These are phyloP conservation scores for Solanum aculeatissimum DNA, from an alignment of 305 asterid species.

Conservation along the genomic window DNA sequence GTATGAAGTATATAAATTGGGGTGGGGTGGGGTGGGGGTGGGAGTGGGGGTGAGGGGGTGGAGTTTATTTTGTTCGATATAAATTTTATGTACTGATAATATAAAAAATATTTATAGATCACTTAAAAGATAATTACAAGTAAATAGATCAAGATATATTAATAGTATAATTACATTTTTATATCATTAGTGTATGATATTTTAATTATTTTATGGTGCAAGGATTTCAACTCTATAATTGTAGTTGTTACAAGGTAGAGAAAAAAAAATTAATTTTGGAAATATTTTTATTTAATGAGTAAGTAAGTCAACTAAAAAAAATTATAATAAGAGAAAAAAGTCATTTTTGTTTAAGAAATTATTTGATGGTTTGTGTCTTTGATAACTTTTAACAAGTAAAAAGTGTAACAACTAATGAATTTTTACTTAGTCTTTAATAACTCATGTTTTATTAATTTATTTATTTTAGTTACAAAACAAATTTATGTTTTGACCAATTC, in stretches of 20 bases:
- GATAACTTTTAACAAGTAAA: background rate
- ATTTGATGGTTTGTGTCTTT: background rate
- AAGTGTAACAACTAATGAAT: background rate
- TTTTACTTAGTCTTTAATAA: background rate
- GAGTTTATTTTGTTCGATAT: background rate
- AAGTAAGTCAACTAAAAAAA: background rate
- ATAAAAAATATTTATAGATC: background rate
- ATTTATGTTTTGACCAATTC: background rate
- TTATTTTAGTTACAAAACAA: background rate
- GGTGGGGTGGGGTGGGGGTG: background rate
- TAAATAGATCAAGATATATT: background rate
- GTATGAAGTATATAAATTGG: background rate
- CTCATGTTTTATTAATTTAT: background rate
- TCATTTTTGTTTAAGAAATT: background rate
- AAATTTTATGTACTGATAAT: background rate
- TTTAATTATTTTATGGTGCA: background rate
- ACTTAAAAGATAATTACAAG: background rate
- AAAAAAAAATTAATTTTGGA: background rate
- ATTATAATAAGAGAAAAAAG: background rate
- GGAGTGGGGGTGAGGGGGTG: background rate
- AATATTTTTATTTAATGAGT: background rate
- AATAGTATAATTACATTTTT: background rate
- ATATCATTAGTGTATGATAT: background rate
- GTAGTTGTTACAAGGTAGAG: background rate
- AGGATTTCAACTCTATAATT: background rate